These are phyloP conservation scores for Tylopilus sp. DNA, from an alignment of 768 basidiomycete species.

Conservation along the genomic window DNA sequence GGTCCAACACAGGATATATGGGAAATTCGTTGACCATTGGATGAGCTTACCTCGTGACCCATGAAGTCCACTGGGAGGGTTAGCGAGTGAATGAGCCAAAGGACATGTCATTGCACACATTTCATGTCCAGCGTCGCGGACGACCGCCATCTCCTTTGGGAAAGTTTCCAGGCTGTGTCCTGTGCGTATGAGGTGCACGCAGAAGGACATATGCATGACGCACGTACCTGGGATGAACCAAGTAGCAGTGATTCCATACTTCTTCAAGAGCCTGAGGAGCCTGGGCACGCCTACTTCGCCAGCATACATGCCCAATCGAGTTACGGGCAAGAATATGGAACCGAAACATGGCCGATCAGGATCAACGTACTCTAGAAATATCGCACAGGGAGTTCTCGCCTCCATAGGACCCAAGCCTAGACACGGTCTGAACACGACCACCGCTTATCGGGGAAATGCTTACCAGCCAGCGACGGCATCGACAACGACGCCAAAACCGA, in stretches of 20 bases:
- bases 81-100: background rate
- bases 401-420: conserved; percentile 69
- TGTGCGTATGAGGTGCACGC: conserved; percentile 18
- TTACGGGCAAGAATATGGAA: background rate
- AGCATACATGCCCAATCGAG: conserved; percentile 58
- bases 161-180: conserved; percentile 76
- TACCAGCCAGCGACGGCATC: conserved; percentile 78
- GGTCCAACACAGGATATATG: background rate
- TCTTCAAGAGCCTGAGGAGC: conserved; percentile 66
- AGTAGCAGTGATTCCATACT: conserved; percentile 64
- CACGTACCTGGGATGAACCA: conserved; percentile 71
- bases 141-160: conserved; percentile 63
- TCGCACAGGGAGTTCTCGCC: conserved; percentile 71
- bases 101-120: conserved; percentile 36
- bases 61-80: conserved; percentile 51
- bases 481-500: conserved; percentile 69
- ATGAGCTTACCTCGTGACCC: conserved; percentile 57
- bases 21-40: background rate
- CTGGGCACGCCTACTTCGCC: conserved; percentile 72
- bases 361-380: conserved; percentile 50
- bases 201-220: background rate
- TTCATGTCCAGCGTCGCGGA: conserved; percentile 73
- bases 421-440: too few relatives aligned
- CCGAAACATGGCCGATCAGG: background rate
- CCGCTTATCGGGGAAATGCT: background rate